Percentiles rank a stretch among this genome's conserved stretches.
These are phyloP conservation scores for Colletotrichum sp. DNA, from an alignment of 2,329 filamentous ascomycete genomes.

Conservation along the genomic window DNA sequence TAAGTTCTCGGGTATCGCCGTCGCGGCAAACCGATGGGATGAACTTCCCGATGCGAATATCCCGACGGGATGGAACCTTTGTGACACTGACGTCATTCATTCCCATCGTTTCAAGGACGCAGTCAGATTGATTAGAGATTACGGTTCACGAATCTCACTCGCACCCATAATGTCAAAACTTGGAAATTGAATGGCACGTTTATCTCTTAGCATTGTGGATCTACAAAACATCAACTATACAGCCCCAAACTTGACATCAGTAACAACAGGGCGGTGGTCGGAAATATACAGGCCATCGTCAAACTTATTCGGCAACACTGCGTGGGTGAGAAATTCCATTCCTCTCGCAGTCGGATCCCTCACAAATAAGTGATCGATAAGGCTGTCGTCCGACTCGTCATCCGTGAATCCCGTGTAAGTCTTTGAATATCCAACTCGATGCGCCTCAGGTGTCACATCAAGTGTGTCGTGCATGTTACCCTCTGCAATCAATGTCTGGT, in stretches of 20 bases:
- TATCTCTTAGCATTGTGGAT: fast-evolving
- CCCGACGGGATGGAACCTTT: not conserved
- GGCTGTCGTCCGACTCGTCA: conserved; percentile 12
- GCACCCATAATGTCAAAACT: not conserved
- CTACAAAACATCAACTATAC: not conserved
- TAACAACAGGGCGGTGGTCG: conserved; percentile 35
- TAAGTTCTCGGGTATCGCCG: not conserved
- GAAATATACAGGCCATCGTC: conserved; percentile 35
- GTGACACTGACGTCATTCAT: not conserved
- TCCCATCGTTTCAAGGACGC: not conserved
- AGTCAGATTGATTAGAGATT: fast-evolving
- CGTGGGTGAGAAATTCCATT: conserved; percentile 27
- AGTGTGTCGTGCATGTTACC: conserved; percentile 27
- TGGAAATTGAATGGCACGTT: not conserved
- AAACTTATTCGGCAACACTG: conserved; percentile 28
- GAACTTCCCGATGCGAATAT: not conserved
- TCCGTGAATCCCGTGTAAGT: conserved; percentile 35
- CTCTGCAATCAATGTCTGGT: conserved; percentile 27
- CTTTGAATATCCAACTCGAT: conserved; percentile 27
- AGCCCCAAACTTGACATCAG: conserved; percentile 26
- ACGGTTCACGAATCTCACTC: not conserved
- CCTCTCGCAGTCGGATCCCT: conserved; percentile 22
- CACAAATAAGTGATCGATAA: conserved; percentile 36
- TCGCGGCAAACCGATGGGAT: not conserved
- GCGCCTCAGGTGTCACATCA: conserved; percentile 25